Conservation (phyloP, 192 early-diverging fungal genomes). For the Entomortierella parvispora region DNA sequence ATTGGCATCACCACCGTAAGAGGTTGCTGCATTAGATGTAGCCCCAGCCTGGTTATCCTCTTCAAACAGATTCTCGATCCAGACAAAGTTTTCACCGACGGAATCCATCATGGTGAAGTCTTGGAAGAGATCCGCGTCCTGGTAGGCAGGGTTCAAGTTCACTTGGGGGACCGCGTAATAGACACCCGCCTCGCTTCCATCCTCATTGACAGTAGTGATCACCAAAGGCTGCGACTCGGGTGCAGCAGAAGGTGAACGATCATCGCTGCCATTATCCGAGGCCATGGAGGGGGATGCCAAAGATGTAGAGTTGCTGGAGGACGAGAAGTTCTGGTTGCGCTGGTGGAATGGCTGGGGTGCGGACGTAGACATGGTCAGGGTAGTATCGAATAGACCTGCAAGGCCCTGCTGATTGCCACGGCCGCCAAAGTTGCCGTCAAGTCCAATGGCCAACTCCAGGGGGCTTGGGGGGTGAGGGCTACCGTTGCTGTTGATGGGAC, state of each 20-base stretch:
- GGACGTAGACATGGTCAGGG: conserved; percentile 30
- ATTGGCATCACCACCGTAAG: neutral
- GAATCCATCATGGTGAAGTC: conserved; percentile 43
- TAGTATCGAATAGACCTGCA: conserved; percentile 29
- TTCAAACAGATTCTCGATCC: conserved; percentile 50
- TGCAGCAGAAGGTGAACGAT: neutral
- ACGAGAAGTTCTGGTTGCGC: conserved; percentile 5
- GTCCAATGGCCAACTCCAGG: conserved; percentile 22
- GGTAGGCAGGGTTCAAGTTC: conserved; percentile 37
- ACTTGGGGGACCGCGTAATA: conserved; percentile 41
- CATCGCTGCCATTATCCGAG: conserved; percentile 1
- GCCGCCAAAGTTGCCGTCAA: conserved; percentile 29
- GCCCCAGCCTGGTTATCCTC: conserved; percentile 4
- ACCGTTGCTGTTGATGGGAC: conserved; percentile 23
- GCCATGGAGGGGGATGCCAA: conserved; percentile 10
- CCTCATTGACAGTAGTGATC: conserved; percentile 30
- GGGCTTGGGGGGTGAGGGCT: conserved; percentile 46
- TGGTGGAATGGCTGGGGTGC: conserved; percentile 16
- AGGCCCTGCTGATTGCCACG: conserved; percentile 28
- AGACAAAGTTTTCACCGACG: conserved; percentile 42
- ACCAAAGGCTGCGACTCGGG: conserved; percentile 10
- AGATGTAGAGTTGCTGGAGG: conserved; percentile 1
- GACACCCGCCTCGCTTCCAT: conserved; percentile 31
- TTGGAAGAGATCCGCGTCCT: conserved; percentile 45
- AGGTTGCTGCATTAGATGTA: neutral